A percentile compares a stretch with the other conserved stretches of the same genome.
Evolutionary conservation across 805 yeast species (phyloP).

Genomic region (Spathaspora boniae): DNA sequence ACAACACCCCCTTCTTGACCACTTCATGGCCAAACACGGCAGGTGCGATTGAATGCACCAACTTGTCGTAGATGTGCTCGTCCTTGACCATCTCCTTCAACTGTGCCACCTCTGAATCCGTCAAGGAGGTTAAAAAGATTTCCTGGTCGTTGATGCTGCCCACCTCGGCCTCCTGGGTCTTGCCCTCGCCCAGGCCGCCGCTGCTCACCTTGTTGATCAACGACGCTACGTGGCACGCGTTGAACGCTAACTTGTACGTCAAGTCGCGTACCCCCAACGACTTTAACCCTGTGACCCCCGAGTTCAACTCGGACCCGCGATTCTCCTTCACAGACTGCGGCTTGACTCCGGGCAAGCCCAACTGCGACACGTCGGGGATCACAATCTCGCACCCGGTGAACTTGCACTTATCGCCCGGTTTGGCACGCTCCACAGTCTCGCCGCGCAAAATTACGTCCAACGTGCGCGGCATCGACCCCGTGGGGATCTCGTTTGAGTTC

Average conservation of each 20-base stretch:
- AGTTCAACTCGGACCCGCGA: conserved; percentile 66
- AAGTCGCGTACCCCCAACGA: conserved; percentile 92
- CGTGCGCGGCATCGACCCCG: conserved; percentile 98
- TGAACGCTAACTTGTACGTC: conserved; percentile 86
- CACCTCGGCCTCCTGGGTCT: conserved; percentile 23
- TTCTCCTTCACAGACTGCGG: conserved; percentile 75
- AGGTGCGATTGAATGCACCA: conserved; percentile 89
- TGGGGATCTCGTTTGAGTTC: conserved; percentile 93
- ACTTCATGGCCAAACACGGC: conserved; percentile 95
- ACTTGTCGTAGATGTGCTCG: conserved; percentile 75
- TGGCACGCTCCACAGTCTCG: conserved; percentile 91
- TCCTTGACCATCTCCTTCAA: conserved; percentile 88
- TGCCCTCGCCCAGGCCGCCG: too few species aligned
- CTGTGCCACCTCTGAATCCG: conserved; percentile 79
- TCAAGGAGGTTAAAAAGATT: conserved; percentile 69
- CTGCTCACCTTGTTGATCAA: conserved; percentile 32
- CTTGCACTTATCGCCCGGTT: conserved; percentile 93
- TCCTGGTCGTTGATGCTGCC: conserved; percentile 82
- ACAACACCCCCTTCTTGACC: conserved; percentile 83
- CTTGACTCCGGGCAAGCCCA: conserved; percentile 93
- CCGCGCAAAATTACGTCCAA: conserved; percentile 90
- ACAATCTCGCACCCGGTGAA: conserved; percentile 95
- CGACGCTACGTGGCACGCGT: conserved; percentile 87
- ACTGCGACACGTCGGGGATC: conserved; percentile 88
- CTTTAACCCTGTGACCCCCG: conserved; percentile 86